Percentiles rank a stretch among this genome's conserved stretches.
Conservation (phyloP, 1,139 yeast species). For the Geotrichum cucujoidarum region DNA sequence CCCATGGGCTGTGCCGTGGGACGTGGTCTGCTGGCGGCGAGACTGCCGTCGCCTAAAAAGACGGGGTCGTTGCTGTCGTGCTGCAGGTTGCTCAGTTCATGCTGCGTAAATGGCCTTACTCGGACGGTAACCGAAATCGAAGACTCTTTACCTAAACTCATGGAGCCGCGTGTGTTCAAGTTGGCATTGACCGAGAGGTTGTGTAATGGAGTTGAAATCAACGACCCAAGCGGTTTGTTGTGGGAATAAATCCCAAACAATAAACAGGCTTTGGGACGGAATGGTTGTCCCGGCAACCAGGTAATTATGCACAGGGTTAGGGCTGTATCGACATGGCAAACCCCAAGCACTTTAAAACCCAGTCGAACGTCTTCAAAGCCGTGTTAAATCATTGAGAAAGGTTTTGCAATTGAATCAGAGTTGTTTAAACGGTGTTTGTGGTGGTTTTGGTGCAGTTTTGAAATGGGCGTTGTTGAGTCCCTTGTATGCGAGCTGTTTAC, state of each 20-base stretch:
- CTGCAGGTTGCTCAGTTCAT: conserved; percentile 46
- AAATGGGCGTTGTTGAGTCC: too few relatives aligned
- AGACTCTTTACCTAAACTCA: conserved; percentile 33
- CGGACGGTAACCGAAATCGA: conserved; percentile 69
- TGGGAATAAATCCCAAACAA: not conserved
- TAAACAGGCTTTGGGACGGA: not conserved
- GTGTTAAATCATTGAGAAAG: not conserved
- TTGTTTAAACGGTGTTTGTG: too few relatives aligned
- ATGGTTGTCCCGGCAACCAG: conserved; percentile 8
- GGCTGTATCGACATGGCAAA: not conserved
- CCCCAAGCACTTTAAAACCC: too few relatives aligned
- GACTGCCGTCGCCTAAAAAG: conserved; percentile 58
- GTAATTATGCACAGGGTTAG: conserved; percentile 7
- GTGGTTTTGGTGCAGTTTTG: too few relatives aligned
- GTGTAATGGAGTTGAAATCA: not conserved
- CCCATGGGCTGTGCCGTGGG: conserved; percentile 28
- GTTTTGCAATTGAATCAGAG: too few relatives aligned
- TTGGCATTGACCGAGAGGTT: conserved; percentile 4
- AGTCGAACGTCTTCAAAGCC: not conserved
- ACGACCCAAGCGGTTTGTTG: not conserved
- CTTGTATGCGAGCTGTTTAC: too few relatives aligned
- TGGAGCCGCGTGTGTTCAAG: not conserved
- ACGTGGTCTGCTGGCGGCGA: conserved; percentile 20
- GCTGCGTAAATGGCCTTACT: conserved; percentile 73
- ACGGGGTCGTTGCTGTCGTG: conserved; percentile 35